Conservation (phyloP, 2,329 filamentous ascomycete genomes). For the Biscogniauxia sp. region DNA sequence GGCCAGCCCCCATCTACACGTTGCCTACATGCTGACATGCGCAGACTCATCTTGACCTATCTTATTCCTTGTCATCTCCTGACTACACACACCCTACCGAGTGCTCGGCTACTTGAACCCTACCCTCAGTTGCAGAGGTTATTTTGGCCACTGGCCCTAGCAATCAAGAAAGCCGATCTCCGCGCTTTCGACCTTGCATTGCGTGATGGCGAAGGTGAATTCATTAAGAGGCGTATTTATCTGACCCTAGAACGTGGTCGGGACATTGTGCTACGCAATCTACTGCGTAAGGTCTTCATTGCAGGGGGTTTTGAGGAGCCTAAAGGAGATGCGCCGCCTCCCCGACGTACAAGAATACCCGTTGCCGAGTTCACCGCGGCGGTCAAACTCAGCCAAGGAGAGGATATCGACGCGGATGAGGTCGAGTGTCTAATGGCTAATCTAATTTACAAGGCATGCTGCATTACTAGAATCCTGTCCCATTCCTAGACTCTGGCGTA, state of each 20-base stretch:
- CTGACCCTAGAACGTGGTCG: constrained; percentile 88
- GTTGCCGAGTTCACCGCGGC: constrained; percentile 83
- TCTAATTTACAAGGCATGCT: constrained; percentile 93
- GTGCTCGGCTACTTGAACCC: constrained; percentile 63
- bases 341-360: constrained; percentile 74
- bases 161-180: constrained; percentile 81
- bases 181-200: constrained; percentile 81
- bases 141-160: constrained; percentile 73
- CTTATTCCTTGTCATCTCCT: constrained; percentile 91
- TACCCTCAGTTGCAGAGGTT: constrained; percentile 75
- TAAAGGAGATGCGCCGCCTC: constrained; percentile 63
- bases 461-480: background rate
- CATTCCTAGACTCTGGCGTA: constrained; percentile 27
- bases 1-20: constrained; percentile 28
- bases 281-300: constrained; percentile 88
- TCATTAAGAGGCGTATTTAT: constrained; percentile 91
- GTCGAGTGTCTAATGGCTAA: constrained; percentile 94
- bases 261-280: constrained; percentile 87
- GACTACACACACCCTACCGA: constrained; percentile 82
- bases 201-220: constrained; percentile 80
- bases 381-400: constrained; percentile 68
- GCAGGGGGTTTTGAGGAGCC: constrained; percentile 76
- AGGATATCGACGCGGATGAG: constrained; percentile 79
- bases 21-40: constrained; percentile 21
- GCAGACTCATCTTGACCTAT: constrained; percentile 85